Evolutionary conservation across 495 filamentous ascomycete species (phyloP).

Genomic region (Aspergillus nanangensis): DNA sequence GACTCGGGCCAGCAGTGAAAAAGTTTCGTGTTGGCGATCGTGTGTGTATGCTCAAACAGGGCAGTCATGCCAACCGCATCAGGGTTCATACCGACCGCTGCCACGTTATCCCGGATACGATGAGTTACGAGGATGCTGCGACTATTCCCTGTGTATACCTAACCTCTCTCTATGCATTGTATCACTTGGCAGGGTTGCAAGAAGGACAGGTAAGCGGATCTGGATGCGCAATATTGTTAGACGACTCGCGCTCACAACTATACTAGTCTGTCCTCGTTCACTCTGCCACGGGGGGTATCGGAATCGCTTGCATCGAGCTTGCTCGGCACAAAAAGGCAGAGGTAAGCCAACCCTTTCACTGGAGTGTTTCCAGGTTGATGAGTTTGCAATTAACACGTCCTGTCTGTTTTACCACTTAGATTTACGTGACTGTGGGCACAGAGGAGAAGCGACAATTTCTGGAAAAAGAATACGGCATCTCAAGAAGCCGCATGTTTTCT

Average conservation of each 20-base stretch:
- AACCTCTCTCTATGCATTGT: too few species aligned
- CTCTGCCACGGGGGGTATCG: constrained; percentile 37
- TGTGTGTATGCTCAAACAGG: not conserved
- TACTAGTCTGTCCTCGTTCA: constrained; percentile 40
- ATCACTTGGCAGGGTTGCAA: too few species aligned
- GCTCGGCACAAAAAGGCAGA: constrained; percentile 25
- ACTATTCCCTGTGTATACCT: too few species aligned
- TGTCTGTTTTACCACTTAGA: too few species aligned
- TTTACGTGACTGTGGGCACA: constrained; percentile 39
- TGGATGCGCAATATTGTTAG: constrained; percentile 11
- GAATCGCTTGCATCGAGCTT: constrained; percentile 35
- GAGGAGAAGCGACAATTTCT: constrained; percentile 37
- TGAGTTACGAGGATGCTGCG: constrained; percentile 29
- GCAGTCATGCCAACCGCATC: not conserved
- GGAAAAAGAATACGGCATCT: constrained; percentile 16
- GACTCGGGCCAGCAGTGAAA: not conserved
- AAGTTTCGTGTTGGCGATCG: not conserved
- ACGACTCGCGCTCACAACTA: too few species aligned
- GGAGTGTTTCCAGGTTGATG: too few species aligned
- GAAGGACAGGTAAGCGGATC: not conserved
- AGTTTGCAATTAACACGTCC: too few species aligned
- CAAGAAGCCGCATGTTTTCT: constrained; percentile 20
- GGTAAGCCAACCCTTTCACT: too few species aligned
- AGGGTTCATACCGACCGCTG: not conserved
- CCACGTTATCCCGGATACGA: not conserved